These are phyloP conservation scores for Yarrowia phangngaensis DNA, from an alignment of 805 yeast genomes.

Conservation along the genomic window DNA sequence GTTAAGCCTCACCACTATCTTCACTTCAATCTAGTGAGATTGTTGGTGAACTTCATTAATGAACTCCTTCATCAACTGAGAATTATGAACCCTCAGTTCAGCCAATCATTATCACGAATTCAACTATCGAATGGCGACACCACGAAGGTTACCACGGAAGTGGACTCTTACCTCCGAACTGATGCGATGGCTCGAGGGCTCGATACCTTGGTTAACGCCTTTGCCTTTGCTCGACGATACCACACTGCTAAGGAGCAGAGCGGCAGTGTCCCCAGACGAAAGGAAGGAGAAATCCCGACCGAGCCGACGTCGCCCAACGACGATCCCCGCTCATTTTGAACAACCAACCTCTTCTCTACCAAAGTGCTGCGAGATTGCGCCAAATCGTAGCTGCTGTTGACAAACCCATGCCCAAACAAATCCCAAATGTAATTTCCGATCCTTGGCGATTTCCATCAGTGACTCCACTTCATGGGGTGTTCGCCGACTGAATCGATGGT, in stretches of 20 bases:
- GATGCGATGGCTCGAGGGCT: neutral
- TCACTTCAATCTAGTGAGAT: too few relatives aligned
- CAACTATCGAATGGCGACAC: too few relatives aligned
- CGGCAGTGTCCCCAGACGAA: constrained; percentile 2
- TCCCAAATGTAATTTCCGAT: neutral
- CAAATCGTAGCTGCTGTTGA: constrained; percentile 9
- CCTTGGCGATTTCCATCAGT: neutral
- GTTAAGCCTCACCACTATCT: too few relatives aligned
- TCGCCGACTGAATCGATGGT: constrained; percentile 10
- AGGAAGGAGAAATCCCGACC: constrained; percentile 3
- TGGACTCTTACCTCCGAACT: neutral
- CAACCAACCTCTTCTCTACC: constrained; percentile 6
- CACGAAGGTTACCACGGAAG: too few relatives aligned
- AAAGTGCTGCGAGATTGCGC: constrained; percentile 1
- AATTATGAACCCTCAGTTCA: too few relatives aligned
- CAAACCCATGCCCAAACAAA: constrained; percentile 16
- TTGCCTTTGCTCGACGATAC: neutral
- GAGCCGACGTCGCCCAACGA: too few relatives aligned
- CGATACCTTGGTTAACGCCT: neutral
- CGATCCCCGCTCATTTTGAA: too few relatives aligned
- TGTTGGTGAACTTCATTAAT: too few relatives aligned
- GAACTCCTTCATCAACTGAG: too few relatives aligned
- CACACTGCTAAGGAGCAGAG: neutral
- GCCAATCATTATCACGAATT: too few relatives aligned
- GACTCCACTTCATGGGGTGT: neutral